Percentiles rank a stretch among this genome's conserved stretches.
These are phyloP conservation scores for Nicotiana obtusifolia DNA, from an alignment of 257 asterid genomes.

Conservation along the genomic window DNA sequence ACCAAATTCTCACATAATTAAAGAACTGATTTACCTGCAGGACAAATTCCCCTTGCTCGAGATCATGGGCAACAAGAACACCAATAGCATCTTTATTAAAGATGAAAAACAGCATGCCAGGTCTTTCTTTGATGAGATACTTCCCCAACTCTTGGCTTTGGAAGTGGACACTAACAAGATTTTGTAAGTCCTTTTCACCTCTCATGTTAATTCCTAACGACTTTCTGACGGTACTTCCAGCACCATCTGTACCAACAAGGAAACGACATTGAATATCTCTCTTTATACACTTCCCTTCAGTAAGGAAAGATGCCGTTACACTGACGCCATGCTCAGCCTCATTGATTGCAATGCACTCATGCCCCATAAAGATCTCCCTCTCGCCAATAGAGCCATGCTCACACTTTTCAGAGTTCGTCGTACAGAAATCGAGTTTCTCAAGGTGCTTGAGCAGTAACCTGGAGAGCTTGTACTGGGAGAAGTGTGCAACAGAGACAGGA, in stretches of 20 bases:
- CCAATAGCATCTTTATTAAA: constrained; percentile 82
- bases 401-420: constrained; percentile 21
- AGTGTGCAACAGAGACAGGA: constrained; percentile 94
- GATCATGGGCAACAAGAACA: constrained; percentile 93
- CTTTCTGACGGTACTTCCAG: constrained; percentile 77
- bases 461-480: constrained; percentile 84
- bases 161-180: constrained; percentile 87
- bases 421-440: constrained; percentile 45
- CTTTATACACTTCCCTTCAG: constrained; percentile 38
- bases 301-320: constrained; percentile 43
- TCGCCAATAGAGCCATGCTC: constrained; percentile 26
- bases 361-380: constrained; percentile 61
- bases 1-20: not conserved
- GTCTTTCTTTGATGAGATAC: constrained; percentile 73
- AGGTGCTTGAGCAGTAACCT: constrained; percentile 59
- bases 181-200: constrained; percentile 76
- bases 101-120: constrained; percentile 91
- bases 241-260: constrained; percentile 88
- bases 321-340: constrained; percentile 36
- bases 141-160: constrained; percentile 68
- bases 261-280: constrained; percentile 52
- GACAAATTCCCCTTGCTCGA: constrained; percentile 85
- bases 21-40: constrained; percentile 57
- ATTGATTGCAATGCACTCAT: constrained; percentile 58
- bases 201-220: constrained; percentile 63